Base-by-base conservation (phyloP, 768 basidiomycete species). In the Collybia sp. region DNA sequence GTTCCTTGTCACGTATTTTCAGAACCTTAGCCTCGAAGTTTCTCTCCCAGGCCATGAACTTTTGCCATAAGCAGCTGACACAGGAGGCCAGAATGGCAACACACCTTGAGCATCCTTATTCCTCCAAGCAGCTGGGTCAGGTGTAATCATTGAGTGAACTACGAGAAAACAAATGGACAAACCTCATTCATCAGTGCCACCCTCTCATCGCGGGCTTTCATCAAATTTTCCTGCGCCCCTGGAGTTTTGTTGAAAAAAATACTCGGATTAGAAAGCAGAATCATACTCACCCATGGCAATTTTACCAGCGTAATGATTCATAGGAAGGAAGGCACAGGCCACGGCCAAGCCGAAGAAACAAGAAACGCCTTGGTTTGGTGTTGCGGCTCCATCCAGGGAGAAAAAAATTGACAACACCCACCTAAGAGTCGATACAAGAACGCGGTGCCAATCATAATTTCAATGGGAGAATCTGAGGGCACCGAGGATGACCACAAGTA, bases 41-140 rank as follows among this genome's bases (percentile, higher is more conserved):
- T 18, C 93, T 82, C 62, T 96, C 93, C 93, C 76, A 78, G 12
- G 91, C 93, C 91, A 95, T 94, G 65, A 94, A 96, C 83, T 86
- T 55, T 15, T 17, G 34, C 44, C 12, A 2, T 50, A 3, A 47
- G 44, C 46, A 44, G 39, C 12, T 31, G 30, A 1, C 16, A 4
- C n/a, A 13, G 20, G 18, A 40, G 16, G 36, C 42, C 60, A 12
- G 33, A 5, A 2, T 32, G 43, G 12, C 8, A 8, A 17, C 15
- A 19, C 33, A 74, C 73, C 57, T 95, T 94, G 54, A 94, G 79
- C 90, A 94, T 94, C 25, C 91, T 77, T 47, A 94, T 93, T 11
- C 79, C 91, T 40, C 90, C 90, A 9, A 93, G 69, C 49, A 93
- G 80, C 84, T 94, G 48, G 15, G 13, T 40, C 9, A 43, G 10